phyloP scores from a whole-genome alignment of 139 green algal genomes.

The Closterium sp. region DNA sequence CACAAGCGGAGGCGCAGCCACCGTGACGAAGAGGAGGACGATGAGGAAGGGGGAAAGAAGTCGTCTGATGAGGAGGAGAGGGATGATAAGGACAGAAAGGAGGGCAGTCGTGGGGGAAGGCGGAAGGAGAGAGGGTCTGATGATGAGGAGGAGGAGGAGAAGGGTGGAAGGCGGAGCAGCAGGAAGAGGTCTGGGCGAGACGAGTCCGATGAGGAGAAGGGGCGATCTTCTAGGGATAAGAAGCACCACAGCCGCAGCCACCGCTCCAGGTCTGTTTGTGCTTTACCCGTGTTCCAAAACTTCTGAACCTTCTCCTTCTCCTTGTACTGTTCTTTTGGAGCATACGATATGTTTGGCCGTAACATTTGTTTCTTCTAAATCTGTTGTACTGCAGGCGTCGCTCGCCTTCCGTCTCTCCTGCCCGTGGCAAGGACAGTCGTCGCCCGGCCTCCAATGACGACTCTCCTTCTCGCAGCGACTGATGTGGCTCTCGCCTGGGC shows the following conservation, averaged over 20 bases:
- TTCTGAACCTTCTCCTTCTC: not conserved
- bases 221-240: not conserved
- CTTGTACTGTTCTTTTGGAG: not conserved
- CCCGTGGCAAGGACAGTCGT: not conserved
- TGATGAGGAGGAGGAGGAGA: constrained; percentile 28
- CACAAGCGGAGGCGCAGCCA: not conserved
- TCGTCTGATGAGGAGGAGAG: constrained; percentile 35
- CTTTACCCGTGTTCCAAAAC: not conserved
- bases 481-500: not conserved
- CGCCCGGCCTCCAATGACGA: not conserved
- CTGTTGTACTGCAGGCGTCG: not conserved
- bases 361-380: not conserved
- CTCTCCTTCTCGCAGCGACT: not conserved
- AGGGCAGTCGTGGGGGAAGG: constrained; percentile 1
- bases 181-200: not conserved
- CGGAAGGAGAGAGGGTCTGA: constrained; percentile 15
- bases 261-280: not conserved
- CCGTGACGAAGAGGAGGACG: not conserved
- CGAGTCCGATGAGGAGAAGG: not conserved
- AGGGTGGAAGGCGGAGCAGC: constrained; percentile 20
- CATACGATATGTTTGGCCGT: not conserved
- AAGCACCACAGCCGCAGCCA: not conserved
- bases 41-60: not conserved
- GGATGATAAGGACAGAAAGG: constrained; percentile 8
- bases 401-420: not conserved